A percentile compares a stretch with the other conserved stretches of the same genome.
phyloP scores from a whole-genome alignment of 352 stramenopile genomes.

The Phytophthora podocarpi region DNA sequence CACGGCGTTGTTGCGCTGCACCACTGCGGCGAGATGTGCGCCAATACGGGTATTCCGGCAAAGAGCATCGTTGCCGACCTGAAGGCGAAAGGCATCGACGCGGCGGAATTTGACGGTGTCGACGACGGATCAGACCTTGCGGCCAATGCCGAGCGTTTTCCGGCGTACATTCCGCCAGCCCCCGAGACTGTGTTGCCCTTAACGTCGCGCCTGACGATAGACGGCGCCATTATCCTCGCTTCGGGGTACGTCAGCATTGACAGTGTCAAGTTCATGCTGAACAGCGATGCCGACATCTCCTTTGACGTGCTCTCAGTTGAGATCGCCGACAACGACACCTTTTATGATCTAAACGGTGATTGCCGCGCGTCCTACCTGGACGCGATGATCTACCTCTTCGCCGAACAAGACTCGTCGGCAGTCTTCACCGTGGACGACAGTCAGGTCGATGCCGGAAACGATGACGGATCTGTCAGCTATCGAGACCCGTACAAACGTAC shows the following conservation, averaged over 20 bases:
- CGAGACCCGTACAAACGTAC: constrained; percentile 55
- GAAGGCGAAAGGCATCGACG: constrained; percentile 30
- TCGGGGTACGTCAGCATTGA: constrained; percentile 49
- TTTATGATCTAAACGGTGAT: constrained; percentile 67
- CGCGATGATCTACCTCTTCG: constrained; percentile 64
- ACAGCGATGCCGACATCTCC: constrained; percentile 44
- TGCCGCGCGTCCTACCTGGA: constrained; percentile 66
- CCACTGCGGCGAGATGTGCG: constrained; percentile 65
- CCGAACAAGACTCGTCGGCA: constrained; percentile 25
- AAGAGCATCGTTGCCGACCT: constrained; percentile 53
- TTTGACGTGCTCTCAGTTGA: constrained; percentile 70
- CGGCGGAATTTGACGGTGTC: constrained; percentile 41
- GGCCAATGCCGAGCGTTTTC: constrained; percentile 45
- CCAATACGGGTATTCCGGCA: constrained; percentile 62
- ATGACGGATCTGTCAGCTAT: constrained; percentile 56
- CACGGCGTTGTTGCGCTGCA: constrained; percentile 73
- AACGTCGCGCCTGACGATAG: constrained; percentile 17
- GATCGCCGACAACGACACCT: constrained; percentile 59
- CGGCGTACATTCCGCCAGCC: constrained; percentile 37
- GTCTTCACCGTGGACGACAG: constrained; percentile 53
- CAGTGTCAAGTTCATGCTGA: constrained; percentile 53
- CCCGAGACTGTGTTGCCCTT: constrained; percentile 18
- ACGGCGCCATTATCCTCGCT: constrained; percentile 42
- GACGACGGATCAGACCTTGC: constrained; percentile 26
- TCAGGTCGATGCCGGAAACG: constrained; percentile 17